phyloP scores from a whole-genome alignment of 768 basidiomycete species.

The Amanita rimosa region DNA sequence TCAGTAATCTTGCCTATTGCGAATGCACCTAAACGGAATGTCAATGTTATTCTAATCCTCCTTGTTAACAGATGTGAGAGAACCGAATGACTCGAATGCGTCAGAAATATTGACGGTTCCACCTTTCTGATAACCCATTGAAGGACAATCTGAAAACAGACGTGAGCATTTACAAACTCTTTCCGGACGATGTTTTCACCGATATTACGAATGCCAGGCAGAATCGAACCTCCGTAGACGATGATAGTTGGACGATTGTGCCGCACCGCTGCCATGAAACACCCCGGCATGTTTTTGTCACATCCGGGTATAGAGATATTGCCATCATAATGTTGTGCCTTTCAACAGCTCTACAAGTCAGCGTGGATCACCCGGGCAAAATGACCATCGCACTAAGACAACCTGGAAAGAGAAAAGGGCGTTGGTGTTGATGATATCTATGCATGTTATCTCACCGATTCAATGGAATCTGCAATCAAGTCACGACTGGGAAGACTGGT shows the following conservation, averaged over 20 bases:
- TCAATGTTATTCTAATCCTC: background rate
- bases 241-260: conserved; percentile 86
- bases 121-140: conserved; percentile 69
- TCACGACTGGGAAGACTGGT: conserved; percentile 75
- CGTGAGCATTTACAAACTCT: background rate
- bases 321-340: conserved; percentile 86
- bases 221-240: conserved; percentile 81
- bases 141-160: conserved; percentile 49
- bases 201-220: conserved; percentile 60
- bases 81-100: conserved; percentile 78
- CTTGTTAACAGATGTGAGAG: background rate
- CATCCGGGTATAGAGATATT: conserved; percentile 84
- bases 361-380: background rate
- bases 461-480: conserved; percentile 83
- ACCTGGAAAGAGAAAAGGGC: conserved; percentile 25
- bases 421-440: background rate
- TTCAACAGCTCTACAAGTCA: background rate
- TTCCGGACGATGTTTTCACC: conserved; percentile 20
- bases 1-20: conserved; percentile 68
- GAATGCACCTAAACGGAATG: conserved; percentile 45
- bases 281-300: conserved; percentile 91
- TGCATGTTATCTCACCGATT: conserved; percentile 39
- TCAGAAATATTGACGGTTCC: conserved; percentile 78
- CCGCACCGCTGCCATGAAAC: conserved; percentile 75
- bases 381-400: conserved; percentile 30